phyloP scores from a whole-genome alignment of 768 basidiomycete species.

The Amyloporia xantha region DNA sequence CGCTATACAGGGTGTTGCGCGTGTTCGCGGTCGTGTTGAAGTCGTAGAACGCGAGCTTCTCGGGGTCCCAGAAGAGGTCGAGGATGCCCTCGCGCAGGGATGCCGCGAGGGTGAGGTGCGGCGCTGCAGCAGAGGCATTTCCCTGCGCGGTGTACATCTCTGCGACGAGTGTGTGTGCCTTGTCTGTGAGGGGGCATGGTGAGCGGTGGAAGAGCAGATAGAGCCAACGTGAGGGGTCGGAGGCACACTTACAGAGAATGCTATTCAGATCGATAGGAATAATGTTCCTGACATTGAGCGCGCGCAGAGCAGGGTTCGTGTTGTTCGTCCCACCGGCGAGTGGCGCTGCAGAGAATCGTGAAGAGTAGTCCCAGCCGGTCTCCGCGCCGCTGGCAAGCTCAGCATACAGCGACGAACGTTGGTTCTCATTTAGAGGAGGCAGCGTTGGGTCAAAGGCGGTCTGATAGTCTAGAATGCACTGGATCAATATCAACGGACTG shows the following conservation, averaged over 20 bases:
- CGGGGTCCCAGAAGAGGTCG: conserved; percentile 81
- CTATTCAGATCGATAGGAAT: conserved; percentile 79
- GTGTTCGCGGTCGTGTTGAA: conserved; percentile 69
- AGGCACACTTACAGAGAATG: conserved; percentile 59
- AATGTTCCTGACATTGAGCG: conserved; percentile 62
- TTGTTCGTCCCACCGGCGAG: conserved; percentile 33
- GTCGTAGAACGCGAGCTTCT: conserved; percentile 87
- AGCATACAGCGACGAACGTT: conserved; percentile 64
- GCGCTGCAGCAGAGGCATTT: conserved; percentile 35
- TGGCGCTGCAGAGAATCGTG: conserved; percentile 37
- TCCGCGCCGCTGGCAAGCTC: conserved; percentile 90
- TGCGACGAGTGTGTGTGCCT: conserved; percentile 54
- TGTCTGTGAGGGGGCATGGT: conserved; percentile 36
- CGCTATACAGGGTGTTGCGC: conserved; percentile 61
- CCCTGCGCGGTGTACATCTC: conserved; percentile 44
- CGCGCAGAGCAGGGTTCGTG: conserved; percentile 52
- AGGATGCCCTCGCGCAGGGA: conserved; percentile 63
- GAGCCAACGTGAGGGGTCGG: background rate
- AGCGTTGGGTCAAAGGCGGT: conserved; percentile 65
- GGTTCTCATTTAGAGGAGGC: conserved; percentile 48
- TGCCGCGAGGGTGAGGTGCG: conserved; percentile 52
- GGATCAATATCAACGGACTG: background rate
- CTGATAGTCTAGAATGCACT: conserved; percentile 50
- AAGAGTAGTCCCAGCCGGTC: conserved; percentile 48
- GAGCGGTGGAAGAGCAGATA: too few species aligned